Evolutionary conservation across 1,139 yeast species (phyloP).

Genomic region (Meyerozyma sp.): DNA sequence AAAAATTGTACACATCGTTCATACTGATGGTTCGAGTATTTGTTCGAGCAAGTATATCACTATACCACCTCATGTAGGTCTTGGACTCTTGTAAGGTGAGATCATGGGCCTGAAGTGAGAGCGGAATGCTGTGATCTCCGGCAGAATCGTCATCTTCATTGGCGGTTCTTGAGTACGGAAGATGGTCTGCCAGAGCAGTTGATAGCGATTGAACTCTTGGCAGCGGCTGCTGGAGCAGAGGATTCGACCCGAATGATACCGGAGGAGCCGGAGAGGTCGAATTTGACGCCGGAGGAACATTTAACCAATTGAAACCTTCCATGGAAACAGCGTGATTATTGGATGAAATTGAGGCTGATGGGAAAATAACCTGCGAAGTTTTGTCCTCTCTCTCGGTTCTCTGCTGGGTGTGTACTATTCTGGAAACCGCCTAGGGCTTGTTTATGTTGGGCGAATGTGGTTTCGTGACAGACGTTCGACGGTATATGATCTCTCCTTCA

Average conservation of each 20-base stretch:
- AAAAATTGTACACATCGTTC: conserved; percentile 58
- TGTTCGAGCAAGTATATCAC: conserved; percentile 57
- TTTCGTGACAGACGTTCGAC: background rate
- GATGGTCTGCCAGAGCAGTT: conserved; percentile 2
- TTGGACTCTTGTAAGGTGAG: conserved; percentile 60
- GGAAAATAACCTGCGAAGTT: background rate
- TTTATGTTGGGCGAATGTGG: background rate
- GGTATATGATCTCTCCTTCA: background rate
- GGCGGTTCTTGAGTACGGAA: background rate
- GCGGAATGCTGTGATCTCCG: conserved; percentile 35
- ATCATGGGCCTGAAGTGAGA: conserved; percentile 58
- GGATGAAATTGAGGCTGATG: background rate
- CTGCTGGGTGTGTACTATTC: background rate
- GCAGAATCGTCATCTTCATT: conserved; percentile 3
- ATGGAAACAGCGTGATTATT: background rate
- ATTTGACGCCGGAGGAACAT: conserved; percentile 14
- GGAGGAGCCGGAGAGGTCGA: conserved; percentile 26
- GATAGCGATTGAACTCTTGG: background rate
- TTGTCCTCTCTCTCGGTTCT: background rate
- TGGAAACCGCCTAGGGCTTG: background rate
- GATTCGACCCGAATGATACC: conserved; percentile 22
- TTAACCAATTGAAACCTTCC: conserved; percentile 38
- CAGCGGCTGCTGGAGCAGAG: conserved; percentile 10
- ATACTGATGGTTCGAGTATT: conserved; percentile 52
- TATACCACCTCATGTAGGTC: conserved; percentile 76